Evolutionary conservation across 352 stramenopile genomes (phyloP), one percentile per base, ranked within the genome.

Genomic region (Globisporangium barbulae): DNA sequence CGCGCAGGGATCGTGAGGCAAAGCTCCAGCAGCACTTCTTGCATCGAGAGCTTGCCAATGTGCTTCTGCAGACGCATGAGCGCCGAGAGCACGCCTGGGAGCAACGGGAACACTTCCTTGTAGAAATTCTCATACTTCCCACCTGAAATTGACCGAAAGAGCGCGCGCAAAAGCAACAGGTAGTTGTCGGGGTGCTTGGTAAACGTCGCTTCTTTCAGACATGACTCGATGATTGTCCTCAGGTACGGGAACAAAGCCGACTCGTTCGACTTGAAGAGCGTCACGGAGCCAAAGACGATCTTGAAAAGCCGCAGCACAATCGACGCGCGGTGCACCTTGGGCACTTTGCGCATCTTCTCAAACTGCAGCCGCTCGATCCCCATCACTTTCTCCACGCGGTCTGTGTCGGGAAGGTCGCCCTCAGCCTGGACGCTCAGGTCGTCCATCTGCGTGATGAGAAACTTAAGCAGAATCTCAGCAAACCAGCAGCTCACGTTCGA

Each of bases 61-160:
- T 91, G 74, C 47, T 85, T 90, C 52, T 98, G 97, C 21, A 99
- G 76, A 22, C 94, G 81, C 81, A 98, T 97, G 37, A 99, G 73
- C 41, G 90, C 91, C 62, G 97, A 98, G 28, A 99, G 66, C 30
- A 98, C 79, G 3, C 88, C 88, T 5, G 97, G 93, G 21, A 99
- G 77, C 15, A 99, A 67, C 22, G 94, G 96, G 37, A 98, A 88
- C 5, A 99, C 75, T 70, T 99, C 96, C 70, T 97, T 97, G 81
- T 99, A 98, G 15, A 98, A 98, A 56, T 97, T 96, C 75, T 99
- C 97, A 74, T 99, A 99, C 67, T 99, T 99, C 35, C 97, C 95
- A 42, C 92, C 94, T 6, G 93, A 98, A 53, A 99, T 98, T 33
- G 91, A 98, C 35, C 96, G 85, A 70, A 99, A 99, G 17, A 99